phyloP scores from a whole-genome alignment of 192 early-diverging fungal genomes.

The Umbelopsis isabellina region DNA sequence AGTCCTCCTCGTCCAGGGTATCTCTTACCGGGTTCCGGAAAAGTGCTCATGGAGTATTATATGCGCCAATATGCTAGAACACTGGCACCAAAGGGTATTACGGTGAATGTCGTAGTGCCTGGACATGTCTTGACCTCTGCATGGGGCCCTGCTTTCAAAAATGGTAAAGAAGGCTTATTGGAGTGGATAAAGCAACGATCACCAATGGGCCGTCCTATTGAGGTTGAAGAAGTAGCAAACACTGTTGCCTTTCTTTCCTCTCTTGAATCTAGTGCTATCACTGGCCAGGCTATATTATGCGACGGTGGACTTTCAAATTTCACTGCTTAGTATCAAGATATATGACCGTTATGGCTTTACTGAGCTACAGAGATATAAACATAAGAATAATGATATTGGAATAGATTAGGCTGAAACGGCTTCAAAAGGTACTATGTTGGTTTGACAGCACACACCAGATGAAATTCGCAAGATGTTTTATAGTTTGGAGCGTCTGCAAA shows the following conservation, averaged over 20 bases:
- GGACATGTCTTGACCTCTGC: slow-evolving; percentile 7
- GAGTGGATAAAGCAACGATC: slow-evolving; percentile 5
- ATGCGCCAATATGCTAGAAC: slow-evolving; percentile 16
- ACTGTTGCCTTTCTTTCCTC: not conserved
- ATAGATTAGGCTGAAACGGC: not conserved
- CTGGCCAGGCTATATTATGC: slow-evolving; percentile 5
- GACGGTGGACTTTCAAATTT: slow-evolving; percentile 3
- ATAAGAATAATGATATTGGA: too few relatives aligned
- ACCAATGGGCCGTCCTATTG: slow-evolving; percentile 2
- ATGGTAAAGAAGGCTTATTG: not conserved
- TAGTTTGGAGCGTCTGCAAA: slow-evolving; percentile 12
- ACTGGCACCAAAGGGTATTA: slow-evolving; percentile 2
- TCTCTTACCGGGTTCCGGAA: slow-evolving; percentile 1
- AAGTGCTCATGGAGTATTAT: slow-evolving; percentile 14
- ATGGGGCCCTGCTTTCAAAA: slow-evolving; percentile 9
- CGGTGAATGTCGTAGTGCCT: slow-evolving; percentile 10
- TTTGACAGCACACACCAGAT: slow-evolving; percentile 25
- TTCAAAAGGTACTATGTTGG: not conserved
- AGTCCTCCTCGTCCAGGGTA: slow-evolving; percentile 9
- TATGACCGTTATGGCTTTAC: too few relatives aligned
- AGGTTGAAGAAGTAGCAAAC: slow-evolving; percentile 3
- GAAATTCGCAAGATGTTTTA: slow-evolving; percentile 27
- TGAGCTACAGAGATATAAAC: too few relatives aligned
- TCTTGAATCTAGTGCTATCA: not conserved
- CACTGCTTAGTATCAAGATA: not conserved